Conservation (phyloP, 1,284 basidiomycete species). For the Boletus albobrunnescens region DNA sequence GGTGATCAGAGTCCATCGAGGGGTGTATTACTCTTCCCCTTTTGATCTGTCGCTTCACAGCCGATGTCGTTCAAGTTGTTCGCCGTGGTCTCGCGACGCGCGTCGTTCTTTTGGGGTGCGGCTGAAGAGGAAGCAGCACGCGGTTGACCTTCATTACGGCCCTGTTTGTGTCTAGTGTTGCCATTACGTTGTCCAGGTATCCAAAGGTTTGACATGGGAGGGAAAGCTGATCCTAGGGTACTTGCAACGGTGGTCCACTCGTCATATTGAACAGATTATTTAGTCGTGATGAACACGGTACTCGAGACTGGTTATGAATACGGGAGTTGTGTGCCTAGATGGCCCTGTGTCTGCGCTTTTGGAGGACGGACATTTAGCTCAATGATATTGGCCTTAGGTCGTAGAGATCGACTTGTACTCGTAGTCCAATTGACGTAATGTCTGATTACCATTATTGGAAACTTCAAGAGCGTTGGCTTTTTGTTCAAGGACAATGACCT, state of each 20-base stretch:
- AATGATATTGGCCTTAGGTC: too few species aligned
- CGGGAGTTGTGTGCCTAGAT: too few species aligned
- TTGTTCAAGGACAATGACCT: constrained; percentile 22
- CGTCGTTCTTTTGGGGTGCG: constrained; percentile 8
- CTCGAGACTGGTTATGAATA: too few species aligned
- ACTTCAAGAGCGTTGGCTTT: neutral
- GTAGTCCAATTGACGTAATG: constrained; percentile 14
- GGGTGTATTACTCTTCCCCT: neutral
- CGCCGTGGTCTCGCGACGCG: constrained; percentile 1
- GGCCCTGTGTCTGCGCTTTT: too few species aligned
- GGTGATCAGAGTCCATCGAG: neutral
- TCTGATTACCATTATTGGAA: constrained; percentile 20
- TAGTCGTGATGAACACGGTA: too few species aligned
- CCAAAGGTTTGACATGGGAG: neutral
- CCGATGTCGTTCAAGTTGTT: constrained; percentile 1
- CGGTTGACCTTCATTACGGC: constrained; percentile 6
- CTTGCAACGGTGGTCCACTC: too few species aligned
- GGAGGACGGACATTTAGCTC: too few species aligned
- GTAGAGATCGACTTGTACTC: too few species aligned
- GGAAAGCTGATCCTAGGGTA: neutral
- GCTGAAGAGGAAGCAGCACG: constrained; percentile 5
- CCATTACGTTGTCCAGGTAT: neutral
- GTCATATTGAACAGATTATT: too few species aligned
- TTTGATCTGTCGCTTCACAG: constrained; percentile 7
- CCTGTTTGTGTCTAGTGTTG: constrained; percentile 2